A percentile compares a stretch with the other conserved stretches of the same genome.
These are phyloP conservation scores for Sporothrix humicola DNA, from an alignment of 2,329 filamentous ascomycete genomes.

Conservation along the genomic window DNA sequence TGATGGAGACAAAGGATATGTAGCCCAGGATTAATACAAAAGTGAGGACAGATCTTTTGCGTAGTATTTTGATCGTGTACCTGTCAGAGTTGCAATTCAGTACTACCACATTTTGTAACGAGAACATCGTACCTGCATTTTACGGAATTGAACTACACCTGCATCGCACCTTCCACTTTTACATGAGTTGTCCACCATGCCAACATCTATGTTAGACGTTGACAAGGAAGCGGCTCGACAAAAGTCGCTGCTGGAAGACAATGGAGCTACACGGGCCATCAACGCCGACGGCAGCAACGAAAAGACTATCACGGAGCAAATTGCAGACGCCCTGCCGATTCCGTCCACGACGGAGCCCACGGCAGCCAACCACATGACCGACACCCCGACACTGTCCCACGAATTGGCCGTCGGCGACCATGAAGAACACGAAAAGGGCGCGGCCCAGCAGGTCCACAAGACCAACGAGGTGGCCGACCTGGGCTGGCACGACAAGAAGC, in stretches of 20 bases:
- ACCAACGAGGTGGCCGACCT: constrained; percentile 66
- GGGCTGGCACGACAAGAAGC: constrained; percentile 69
- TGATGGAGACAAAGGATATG: background rate
- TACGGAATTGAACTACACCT: background rate
- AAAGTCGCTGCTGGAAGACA: constrained; percentile 24
- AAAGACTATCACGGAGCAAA: background rate
- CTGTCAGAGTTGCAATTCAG: too few species aligned
- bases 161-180: background rate
- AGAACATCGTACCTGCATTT: background rate
- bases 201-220: constrained; percentile 26
- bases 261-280: background rate
- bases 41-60: background rate
- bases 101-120: too few species aligned
- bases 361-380: constrained; percentile 18
- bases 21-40: background rate
- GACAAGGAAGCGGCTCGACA: constrained; percentile 23
- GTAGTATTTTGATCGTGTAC: background rate
- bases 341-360: background rate
- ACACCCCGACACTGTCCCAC: constrained; percentile 47
- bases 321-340: constrained; percentile 15
- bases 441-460: constrained; percentile 55
- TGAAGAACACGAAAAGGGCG: constrained; percentile 49
- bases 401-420: constrained; percentile 51
- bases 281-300: background rate
- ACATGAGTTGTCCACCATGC: background rate